Evolutionary conservation across 1,139 yeast species (phyloP), one percentile per base, ranked within the genome.

Genomic region (Eremothecium sinecaudum): DNA sequence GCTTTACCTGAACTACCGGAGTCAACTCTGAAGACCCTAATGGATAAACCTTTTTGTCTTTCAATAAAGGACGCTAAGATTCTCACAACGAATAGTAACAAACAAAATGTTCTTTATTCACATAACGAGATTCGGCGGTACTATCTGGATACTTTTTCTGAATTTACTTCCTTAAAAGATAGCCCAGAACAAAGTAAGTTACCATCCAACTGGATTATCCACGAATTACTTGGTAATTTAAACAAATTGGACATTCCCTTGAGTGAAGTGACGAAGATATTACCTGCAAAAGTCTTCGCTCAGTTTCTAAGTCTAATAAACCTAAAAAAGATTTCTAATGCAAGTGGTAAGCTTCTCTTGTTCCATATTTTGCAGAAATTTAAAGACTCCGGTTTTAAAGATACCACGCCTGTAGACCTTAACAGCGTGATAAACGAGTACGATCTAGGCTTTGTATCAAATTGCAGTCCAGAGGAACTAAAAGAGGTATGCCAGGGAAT

Each of bases 171-270:
- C 3, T 25, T 45, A 5, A 34, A 67, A 61, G 43, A 36, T 10
- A 18, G 38, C 13, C 40, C 39, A 24, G 13, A 24, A 24, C 10
- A n/a, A 3, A 12, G 21, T 16, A 67, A 64, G 38, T 49, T 64
- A 18, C 75, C 80, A 1, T 75, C 79, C 27, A 84, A 82, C 49
- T 86, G 95, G 95, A 58, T 86, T 7, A 75, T 84, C 14, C 92
- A 90, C 57, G 90, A 83, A 43, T 60, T 86, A 21, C 51, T 83
- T 16, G 95, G 96, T 0, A 66, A 74, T 11, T 67, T 83, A 41
- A 67, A 75, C 8, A 75, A 73, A 47, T 60, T 69, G 7, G 66
- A 71, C 11, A 45, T 64, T 24, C 53, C 56, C 4, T 63, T 78
- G 25, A 62, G 62, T 24, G 43, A 61, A 4, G 39, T 41, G 5